phyloP scores from a whole-genome alignment of 495 filamentous ascomycete species.

The Stereocaulon alpinum region DNA sequence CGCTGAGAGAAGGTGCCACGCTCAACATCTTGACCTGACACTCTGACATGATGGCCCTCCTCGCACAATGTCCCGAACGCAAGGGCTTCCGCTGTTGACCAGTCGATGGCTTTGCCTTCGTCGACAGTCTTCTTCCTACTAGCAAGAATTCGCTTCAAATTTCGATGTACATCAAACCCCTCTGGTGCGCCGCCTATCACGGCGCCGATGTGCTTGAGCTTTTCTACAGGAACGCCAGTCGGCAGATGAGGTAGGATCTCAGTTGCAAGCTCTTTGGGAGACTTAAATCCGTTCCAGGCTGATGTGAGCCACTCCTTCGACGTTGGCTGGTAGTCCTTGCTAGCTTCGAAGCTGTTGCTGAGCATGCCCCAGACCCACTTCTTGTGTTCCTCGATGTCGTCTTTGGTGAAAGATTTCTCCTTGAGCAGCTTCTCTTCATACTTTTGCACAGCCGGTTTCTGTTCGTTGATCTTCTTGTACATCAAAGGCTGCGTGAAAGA shows the following conservation, averaged over 20 bases:
- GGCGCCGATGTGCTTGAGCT: conserved; percentile 67
- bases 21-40: conserved; percentile 98
- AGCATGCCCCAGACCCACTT: conserved; percentile 99
- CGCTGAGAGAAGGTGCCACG: conserved; percentile 99
- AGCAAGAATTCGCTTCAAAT: conserved; percentile 90
- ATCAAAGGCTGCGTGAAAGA: conserved; percentile 99
- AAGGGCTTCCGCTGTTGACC: conserved; percentile 92
- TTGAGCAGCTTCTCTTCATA: conserved; percentile 82
- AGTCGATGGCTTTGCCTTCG: conserved; percentile 92
- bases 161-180: conserved; percentile 79
- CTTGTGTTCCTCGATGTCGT: conserved; percentile 97
- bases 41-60: conserved; percentile 91
- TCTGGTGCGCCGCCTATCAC: conserved; percentile 67
- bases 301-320: conserved; percentile 97
- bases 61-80: conserved; percentile 84
- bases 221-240: conserved; percentile 62
- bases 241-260: conserved; percentile 90
- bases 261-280: conserved; percentile 89
- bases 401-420: conserved; percentile 90
- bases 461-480: conserved; percentile 89
- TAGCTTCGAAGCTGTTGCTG: conserved; percentile 89
- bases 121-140: conserved; percentile 85
- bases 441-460: conserved; percentile 69
- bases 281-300: conserved; percentile 99
- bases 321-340: conserved; percentile 93